Evolutionary conservation across 75 land plant species (phyloP).

Genomic region (Pseudotsuga menziesii): DNA sequence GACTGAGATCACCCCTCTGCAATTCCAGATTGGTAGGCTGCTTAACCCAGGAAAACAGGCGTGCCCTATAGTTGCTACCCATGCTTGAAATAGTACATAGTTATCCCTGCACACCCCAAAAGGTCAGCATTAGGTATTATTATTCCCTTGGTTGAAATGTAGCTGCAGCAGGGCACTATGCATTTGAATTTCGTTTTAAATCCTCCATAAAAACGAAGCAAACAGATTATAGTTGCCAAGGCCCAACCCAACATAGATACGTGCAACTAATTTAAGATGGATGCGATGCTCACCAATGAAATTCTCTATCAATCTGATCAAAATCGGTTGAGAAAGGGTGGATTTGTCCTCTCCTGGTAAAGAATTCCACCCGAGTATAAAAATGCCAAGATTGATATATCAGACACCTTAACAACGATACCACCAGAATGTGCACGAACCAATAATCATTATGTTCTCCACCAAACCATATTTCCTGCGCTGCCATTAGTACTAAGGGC

Average conservation of each 20-base stretch:
- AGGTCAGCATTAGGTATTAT: background rate
- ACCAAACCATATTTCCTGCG: background rate
- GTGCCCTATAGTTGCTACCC: constrained; percentile 17
- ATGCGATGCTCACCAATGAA: constrained; percentile 30
- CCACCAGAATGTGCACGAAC: constrained; percentile 29
- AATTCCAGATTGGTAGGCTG: constrained; percentile 23
- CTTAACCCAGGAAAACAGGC: constrained; percentile 14
- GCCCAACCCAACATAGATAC: constrained; percentile 21
- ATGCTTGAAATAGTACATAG: constrained; percentile 22
- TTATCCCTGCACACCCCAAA: constrained; percentile 28
- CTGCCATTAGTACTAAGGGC: constrained; percentile 12
- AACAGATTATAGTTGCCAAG: background rate
- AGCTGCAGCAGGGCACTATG: no score
- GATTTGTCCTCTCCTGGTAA: constrained; percentile 19
- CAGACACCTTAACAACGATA: constrained; percentile 21
- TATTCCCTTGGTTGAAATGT: no score
- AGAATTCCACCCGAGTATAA: constrained; percentile 8
- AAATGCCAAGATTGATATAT: constrained; percentile 29
- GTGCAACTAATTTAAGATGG: constrained; percentile 14
- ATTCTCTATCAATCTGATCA: constrained; percentile 37
- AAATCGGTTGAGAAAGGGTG: constrained; percentile 13
- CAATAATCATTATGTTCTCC: constrained; percentile 4
- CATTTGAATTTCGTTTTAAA: no score
- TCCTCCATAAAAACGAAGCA: background rate
- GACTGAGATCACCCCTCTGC: constrained; percentile 15